Conservation (phyloP, 352 stramenopile species). For the Pythium guiyangense region DNA sequence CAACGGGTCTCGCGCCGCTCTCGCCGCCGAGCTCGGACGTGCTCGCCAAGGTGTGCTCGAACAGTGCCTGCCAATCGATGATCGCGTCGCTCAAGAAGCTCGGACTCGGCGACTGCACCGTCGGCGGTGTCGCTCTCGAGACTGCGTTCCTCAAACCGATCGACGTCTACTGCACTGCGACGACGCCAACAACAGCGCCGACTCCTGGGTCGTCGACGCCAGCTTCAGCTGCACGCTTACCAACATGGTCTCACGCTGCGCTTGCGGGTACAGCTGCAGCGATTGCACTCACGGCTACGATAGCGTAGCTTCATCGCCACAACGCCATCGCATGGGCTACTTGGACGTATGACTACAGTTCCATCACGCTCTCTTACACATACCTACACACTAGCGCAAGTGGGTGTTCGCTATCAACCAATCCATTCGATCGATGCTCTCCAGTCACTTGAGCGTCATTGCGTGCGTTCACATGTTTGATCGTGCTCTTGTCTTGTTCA, state of each 20-base stretch:
- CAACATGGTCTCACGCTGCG: not conserved
- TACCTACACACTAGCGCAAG: too few species aligned
- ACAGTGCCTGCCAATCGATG: not conserved
- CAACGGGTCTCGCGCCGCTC: not conserved
- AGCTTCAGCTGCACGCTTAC: not conserved
- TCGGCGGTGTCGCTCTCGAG: too few species aligned
- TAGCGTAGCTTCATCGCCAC: not conserved
- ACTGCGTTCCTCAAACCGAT: too few species aligned
- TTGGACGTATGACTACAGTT: too few species aligned
- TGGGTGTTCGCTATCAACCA: too few species aligned
- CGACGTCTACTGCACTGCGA: constrained; percentile 1
- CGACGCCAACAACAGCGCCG: not conserved
- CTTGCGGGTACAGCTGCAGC: not conserved
- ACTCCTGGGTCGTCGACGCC: not conserved
- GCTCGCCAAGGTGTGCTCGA: not conserved
- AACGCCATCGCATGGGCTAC: too few species aligned
- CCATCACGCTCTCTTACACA: too few species aligned
- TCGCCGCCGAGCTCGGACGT: not conserved
- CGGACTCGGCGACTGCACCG: too few species aligned
- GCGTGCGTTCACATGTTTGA: too few species aligned
- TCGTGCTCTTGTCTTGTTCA: too few species aligned
- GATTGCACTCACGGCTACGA: not conserved
- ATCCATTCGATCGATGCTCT: too few species aligned
- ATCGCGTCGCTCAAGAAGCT: constrained; percentile 4
- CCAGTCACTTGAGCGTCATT: too few species aligned